Conservation (phyloP, 31 red algal genomes). For the Asparagopsis taxiformis region DNA sequence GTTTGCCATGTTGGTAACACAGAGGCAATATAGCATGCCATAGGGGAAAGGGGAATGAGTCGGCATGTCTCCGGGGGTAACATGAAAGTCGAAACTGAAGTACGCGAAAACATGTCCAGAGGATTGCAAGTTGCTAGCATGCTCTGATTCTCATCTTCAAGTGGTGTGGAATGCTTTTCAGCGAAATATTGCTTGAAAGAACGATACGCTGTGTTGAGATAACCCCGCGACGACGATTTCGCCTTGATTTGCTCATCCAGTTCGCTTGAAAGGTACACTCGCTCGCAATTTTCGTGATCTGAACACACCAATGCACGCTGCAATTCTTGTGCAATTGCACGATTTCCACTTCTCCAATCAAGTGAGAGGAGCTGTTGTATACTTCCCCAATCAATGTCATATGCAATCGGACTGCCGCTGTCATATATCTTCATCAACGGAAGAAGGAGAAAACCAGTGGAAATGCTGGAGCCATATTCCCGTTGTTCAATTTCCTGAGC, state of each 20-base stretch:
- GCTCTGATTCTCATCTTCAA: constrained; percentile 22
- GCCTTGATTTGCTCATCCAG: constrained; percentile 25
- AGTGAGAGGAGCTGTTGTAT: constrained; percentile 35
- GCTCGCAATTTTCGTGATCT: constrained; percentile 53
- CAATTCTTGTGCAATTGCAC: background rate
- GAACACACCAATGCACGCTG: constrained; percentile 49
- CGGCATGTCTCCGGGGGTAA: constrained; percentile 34
- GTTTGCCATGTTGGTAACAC: constrained; percentile 74
- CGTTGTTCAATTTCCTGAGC: constrained; percentile 13
- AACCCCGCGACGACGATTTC: constrained; percentile 49
- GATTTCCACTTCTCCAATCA: constrained; percentile 39
- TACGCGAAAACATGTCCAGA: constrained; percentile 25
- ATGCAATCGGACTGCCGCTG: background rate
- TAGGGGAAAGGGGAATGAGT: constrained; percentile 49
- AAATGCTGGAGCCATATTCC: constrained; percentile 17
- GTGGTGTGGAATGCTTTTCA: constrained; percentile 21
- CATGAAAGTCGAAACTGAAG: constrained; percentile 44
- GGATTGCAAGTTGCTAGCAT: constrained; percentile 48
- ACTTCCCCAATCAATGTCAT: constrained; percentile 57
- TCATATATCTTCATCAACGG: constrained; percentile 12
- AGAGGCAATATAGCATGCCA: constrained; percentile 44
- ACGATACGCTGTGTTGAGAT: constrained; percentile 30
- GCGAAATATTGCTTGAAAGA: constrained; percentile 56
- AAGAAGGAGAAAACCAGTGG: constrained; percentile 44
- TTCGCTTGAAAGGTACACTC: constrained; percentile 37